Conservation (phyloP, 306 rosid genomes). For the Boehmeria nivea region DNA sequence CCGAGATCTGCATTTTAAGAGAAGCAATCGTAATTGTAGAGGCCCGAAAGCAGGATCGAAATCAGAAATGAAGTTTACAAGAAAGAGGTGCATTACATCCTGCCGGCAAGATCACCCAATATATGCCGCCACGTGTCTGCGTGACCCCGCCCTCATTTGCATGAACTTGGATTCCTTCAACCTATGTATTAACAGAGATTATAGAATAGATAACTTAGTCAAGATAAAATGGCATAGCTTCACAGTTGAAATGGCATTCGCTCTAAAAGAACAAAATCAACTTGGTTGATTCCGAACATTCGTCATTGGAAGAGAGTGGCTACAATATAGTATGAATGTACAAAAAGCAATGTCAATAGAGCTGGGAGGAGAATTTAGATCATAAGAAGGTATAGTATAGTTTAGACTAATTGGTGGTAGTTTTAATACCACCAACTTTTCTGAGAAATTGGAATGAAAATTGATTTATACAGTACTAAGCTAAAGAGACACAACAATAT, state of each 20-base stretch:
- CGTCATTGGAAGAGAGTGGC: slow-evolving; percentile 8
- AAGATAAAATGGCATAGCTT: slow-evolving; percentile 16
- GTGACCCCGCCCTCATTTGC: slow-evolving; percentile 89
- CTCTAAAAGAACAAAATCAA: not conserved
- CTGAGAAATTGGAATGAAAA: not conserved
- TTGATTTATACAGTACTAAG: not conserved
- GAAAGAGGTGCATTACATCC: slow-evolving; percentile 65
- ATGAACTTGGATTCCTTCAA: slow-evolving; percentile 86
- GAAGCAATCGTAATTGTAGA: slow-evolving; percentile 19
- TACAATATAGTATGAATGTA: not conserved
- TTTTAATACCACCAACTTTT: too few species aligned
- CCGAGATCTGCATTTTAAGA: slow-evolving; percentile 68
- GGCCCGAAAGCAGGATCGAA: not conserved
- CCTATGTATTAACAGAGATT: slow-evolving; percentile 43
- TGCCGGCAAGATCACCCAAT: slow-evolving; percentile 94
- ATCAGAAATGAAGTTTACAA: slow-evolving; percentile 6
- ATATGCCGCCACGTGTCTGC: slow-evolving; percentile 85
- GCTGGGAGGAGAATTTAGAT: too few species aligned
- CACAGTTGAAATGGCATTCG: not conserved
- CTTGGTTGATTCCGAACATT: not conserved
- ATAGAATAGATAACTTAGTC: slow-evolving; percentile 15
- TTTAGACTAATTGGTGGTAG: too few species aligned
- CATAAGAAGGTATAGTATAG: too few species aligned
- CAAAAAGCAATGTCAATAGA: too few species aligned
- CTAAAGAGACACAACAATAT: too few species aligned